Conservation (phyloP, 306 rosid genomes). For the Malus orientalis region DNA sequence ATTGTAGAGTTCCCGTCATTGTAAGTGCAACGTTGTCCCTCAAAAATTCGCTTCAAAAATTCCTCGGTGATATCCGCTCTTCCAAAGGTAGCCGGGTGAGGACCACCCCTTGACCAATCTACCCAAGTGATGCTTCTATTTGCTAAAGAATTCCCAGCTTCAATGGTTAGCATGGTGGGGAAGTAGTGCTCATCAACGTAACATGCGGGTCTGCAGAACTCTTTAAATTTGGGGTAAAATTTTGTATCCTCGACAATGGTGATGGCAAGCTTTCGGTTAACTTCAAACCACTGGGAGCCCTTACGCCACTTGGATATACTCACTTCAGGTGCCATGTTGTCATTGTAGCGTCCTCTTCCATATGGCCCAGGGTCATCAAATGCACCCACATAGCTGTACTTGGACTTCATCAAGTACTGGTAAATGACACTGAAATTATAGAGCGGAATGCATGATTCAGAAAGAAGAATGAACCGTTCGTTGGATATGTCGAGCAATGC, state of each 20-base stretch:
- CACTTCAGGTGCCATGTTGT: slow-evolving; percentile 70
- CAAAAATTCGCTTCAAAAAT: slow-evolving; percentile 36
- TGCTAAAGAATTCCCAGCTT: slow-evolving; percentile 44
- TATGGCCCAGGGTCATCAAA: slow-evolving; percentile 78
- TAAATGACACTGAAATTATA: slow-evolving; percentile 53
- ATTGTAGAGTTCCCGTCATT: slow-evolving; percentile 39
- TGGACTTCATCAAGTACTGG: slow-evolving; percentile 53
- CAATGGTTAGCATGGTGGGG: slow-evolving; percentile 82
- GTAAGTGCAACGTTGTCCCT: slow-evolving; percentile 45
- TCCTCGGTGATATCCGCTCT: slow-evolving; percentile 42
- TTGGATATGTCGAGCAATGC: slow-evolving; percentile 86
- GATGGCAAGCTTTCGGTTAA: slow-evolving; percentile 68
- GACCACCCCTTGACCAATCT: slow-evolving; percentile 96
- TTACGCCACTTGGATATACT: slow-evolving; percentile 77
- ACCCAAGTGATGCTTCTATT: slow-evolving; percentile 94
- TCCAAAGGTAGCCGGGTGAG: slow-evolving; percentile 94
- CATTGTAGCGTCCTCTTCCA: slow-evolving; percentile 82
- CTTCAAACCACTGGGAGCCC: slow-evolving; percentile 95
- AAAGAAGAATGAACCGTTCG: slow-evolving; percentile 74
- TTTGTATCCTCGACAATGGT: slow-evolving; percentile 51
- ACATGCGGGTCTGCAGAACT: slow-evolving; percentile 72
- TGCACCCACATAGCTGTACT: slow-evolving; percentile 62
- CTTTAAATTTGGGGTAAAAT: slow-evolving; percentile 50
- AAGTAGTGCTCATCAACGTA: slow-evolving; percentile 95
- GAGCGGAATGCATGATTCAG: slow-evolving; percentile 93